A percentile compares a stretch with the other conserved stretches of the same genome.
Conservation (phyloP, 257 asterid genomes). For the Jacaranda mimosifolia region DNA sequence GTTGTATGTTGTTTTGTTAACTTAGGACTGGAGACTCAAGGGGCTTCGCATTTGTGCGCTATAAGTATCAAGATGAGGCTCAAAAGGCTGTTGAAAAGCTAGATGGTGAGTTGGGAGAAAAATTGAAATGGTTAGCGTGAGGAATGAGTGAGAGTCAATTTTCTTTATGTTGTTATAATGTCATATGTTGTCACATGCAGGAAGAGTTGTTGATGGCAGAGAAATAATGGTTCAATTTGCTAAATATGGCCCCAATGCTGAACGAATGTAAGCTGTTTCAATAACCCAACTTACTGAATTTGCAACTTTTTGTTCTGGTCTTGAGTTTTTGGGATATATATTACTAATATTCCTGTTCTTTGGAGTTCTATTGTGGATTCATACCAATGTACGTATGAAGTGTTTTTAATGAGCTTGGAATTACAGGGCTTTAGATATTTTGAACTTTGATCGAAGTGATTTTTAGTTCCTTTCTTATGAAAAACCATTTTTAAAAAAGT, state of each 20-base stretch:
- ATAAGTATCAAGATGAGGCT: conserved; percentile 97
- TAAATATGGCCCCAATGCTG: conserved; percentile 97
- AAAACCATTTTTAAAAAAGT: not conserved
- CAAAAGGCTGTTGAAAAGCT: conserved; percentile 92
- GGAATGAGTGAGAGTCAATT: not conserved
- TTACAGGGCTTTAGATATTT: not conserved
- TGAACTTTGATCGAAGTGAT: not conserved
- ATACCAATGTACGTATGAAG: not conserved
- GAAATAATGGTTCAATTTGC: conserved; percentile 99
- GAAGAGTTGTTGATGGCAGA: conserved; percentile 94
- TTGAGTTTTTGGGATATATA: not conserved
- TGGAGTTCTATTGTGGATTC: not conserved
- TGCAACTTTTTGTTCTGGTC: not conserved
- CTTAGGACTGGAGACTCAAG: conserved; percentile 97
- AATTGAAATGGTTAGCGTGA: not conserved
- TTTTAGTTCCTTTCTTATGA: too few relatives aligned
- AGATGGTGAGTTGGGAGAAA: conserved; percentile 68
- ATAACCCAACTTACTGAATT: not conserved
- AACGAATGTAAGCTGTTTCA: conserved; percentile 68
- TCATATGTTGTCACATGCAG: conserved; percentile 42
- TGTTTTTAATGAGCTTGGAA: not conserved
- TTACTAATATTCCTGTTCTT: not conserved
- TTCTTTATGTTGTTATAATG: not conserved
- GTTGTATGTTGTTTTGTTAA: not conserved
- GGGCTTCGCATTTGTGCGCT: conserved; percentile 97